phyloP scores from a whole-genome alignment of 495 filamentous ascomycete genomes.

The Xylaria telfairii region DNA sequence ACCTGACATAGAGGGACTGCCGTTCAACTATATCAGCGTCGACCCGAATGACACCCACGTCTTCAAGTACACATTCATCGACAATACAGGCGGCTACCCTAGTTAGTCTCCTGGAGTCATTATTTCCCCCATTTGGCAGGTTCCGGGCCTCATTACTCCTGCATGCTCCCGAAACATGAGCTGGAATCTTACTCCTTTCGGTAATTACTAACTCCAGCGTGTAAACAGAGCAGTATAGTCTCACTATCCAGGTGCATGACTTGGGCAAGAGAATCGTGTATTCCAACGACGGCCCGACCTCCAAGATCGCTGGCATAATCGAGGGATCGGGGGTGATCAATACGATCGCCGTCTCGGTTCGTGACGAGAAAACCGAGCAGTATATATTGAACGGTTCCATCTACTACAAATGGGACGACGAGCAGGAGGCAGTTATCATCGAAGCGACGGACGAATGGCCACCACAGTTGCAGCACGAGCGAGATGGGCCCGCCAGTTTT shows the following conservation, averaged over 20 bases:
- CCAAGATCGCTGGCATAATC: not conserved
- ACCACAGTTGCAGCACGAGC: not conserved
- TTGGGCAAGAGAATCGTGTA: not conserved
- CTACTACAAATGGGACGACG: not conserved
- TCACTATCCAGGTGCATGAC: not conserved
- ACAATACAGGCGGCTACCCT: not conserved
- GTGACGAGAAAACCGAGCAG: not conserved
- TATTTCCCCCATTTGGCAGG: no score
- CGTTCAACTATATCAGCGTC: not conserved
- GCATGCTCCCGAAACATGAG: no score
- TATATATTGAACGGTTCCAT: not conserved
- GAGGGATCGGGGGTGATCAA: not conserved
- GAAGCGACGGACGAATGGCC: not conserved
- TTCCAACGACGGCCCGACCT: not conserved
- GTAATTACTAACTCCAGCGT: no score
- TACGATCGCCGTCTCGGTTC: not conserved
- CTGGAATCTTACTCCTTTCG: no score
- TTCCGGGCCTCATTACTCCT: no score
- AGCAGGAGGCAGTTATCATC: not conserved
- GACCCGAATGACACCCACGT: not conserved
- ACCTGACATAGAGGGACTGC: not conserved
- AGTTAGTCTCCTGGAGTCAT: no score
- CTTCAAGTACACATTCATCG: not conserved
- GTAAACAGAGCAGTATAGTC: not conserved
- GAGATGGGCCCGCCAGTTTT: not conserved